phyloP scores from a whole-genome alignment of 106 monocot genomes.

The Chionographis japonica region DNA sequence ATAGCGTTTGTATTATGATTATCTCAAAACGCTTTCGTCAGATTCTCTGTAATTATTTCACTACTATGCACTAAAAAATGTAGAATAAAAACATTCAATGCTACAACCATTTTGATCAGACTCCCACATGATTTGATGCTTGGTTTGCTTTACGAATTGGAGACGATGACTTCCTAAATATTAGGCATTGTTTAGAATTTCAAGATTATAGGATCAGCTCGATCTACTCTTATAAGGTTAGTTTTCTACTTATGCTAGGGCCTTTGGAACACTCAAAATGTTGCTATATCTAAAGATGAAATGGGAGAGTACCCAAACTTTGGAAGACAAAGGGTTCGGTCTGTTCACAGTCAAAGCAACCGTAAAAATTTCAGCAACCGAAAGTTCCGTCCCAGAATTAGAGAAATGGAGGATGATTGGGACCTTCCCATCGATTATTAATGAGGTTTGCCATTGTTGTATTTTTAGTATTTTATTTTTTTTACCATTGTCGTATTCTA shows the following conservation, averaged over 20 bases:
- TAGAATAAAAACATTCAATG: too few relatives aligned
- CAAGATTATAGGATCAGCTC: too few relatives aligned
- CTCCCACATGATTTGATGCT: too few relatives aligned
- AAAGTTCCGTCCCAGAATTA: constrained; percentile 17
- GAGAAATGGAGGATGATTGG: constrained; percentile 37
- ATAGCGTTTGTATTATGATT: too few relatives aligned
- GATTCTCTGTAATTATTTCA: too few relatives aligned
- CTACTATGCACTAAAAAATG: too few relatives aligned
- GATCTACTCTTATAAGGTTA: too few relatives aligned
- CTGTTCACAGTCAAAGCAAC: background rate
- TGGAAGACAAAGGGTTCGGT: constrained; percentile 8
- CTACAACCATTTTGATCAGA: too few relatives aligned
- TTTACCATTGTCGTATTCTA: background rate
- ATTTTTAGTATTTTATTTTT: background rate
- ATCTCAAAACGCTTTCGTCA: too few relatives aligned
- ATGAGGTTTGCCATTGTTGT: background rate
- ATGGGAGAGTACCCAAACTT: constrained; percentile 23
- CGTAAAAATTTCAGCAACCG: background rate
- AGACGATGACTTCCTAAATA: too few relatives aligned
- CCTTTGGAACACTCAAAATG: constrained; percentile 31
- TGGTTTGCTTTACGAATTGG: too few relatives aligned
- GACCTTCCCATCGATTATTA: constrained; percentile 35
- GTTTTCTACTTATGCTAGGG: constrained; percentile 20
- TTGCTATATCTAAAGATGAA: constrained; percentile 10
- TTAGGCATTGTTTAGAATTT: too few relatives aligned